These are phyloP conservation scores for Amphirosellinia nigrospora DNA, from an alignment of 495 filamentous ascomycete genomes.

Conservation along the genomic window DNA sequence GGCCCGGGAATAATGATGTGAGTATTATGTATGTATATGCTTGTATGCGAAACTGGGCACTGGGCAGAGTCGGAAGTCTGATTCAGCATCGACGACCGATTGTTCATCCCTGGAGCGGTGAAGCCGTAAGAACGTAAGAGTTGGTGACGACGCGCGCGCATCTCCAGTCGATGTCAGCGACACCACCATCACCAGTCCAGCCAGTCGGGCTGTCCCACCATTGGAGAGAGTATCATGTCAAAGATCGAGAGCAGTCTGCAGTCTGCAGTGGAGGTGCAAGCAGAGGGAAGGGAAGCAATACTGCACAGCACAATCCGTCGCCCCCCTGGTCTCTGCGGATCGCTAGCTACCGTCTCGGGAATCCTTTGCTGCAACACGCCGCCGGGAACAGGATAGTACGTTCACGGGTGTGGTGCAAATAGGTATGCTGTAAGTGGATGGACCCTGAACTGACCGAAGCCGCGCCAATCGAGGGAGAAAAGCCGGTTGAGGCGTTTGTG, in stretches of 20 bases:
- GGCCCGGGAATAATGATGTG: constrained; percentile 15
- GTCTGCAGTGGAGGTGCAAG: not conserved
- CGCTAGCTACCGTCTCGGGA: constrained; percentile 24
- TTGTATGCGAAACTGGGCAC: constrained; percentile 18
- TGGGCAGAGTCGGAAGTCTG: constrained; percentile 16
- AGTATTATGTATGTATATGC: constrained; percentile 14
- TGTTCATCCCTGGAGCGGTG: constrained; percentile 16
- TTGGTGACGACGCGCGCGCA: constrained; percentile 17
- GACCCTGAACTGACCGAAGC: constrained; percentile 19
- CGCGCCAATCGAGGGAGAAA: constrained; percentile 8
- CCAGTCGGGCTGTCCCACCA: constrained; percentile 3
- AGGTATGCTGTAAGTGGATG: constrained; percentile 8
- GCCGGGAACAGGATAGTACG: constrained; percentile 2
- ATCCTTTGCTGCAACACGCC: constrained; percentile 25
- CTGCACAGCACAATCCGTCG: not conserved
- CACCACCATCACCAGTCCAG: constrained; percentile 12
- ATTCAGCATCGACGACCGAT: constrained; percentile 12
- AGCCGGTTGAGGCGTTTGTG: constrained; percentile 17
- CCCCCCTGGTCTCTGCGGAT: constrained; percentile 10
- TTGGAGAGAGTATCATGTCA: not conserved
- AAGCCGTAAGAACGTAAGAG: not conserved
- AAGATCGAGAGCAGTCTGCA: constrained; percentile 5
- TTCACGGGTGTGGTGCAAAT: not conserved
- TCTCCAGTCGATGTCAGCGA: constrained; percentile 15
- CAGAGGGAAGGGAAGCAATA: not conserved